Base-by-base conservation (phyloP, 371 early-diverging fungal genomes). In the Mucor sp. region DNA sequence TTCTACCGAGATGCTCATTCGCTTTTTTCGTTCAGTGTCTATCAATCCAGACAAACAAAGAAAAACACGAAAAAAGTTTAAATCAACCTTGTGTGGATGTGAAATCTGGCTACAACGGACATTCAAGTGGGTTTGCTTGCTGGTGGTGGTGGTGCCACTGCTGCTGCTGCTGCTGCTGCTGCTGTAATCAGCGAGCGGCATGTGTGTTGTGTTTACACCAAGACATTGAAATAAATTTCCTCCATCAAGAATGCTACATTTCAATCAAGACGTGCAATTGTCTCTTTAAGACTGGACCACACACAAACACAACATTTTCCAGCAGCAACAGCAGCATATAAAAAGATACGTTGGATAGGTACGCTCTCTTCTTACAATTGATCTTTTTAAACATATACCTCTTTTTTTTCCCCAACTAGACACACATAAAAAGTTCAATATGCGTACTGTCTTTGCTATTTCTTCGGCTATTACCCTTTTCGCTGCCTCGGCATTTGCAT, bases 381-480 rank as follows among this genome's bases (percentile, higher is more conserved):
- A 19, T 19, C 44, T 14, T 50, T 37, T 50, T 9, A 25, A 21
- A 25, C 9, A 50, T 50, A 50, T 50, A 50, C 50, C 25, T 14
- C 37, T 37, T 14, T 37, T 50, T 50, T 30, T 30, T 30, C 2
- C 2, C 2, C 7, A 19, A 11, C 21, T 0, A 50, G 37, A 56
- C 17, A 4, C 23, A 60, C 17, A 33, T 30, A 3, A 43, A 62
- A 33, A 62, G 30, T 48, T 28, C 12, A 67, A n/a, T 2, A 74
- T 70, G 70, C 74, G 67, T 57, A 47, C 68, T 8, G 41, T 74
- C 21, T 41, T 63, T 56, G 61, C 67, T 21, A 62, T 73, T 27
- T 62, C 68, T 33, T 37, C 70, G 19, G 65, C 68, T 60, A 63
- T 74, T 59, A 66, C 66, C 35, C 44, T 77, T 37, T 67, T 78